phyloP scores from a whole-genome alignment of 2,329 filamentous ascomycete genomes.

The Thielaviopsis populi region DNA sequence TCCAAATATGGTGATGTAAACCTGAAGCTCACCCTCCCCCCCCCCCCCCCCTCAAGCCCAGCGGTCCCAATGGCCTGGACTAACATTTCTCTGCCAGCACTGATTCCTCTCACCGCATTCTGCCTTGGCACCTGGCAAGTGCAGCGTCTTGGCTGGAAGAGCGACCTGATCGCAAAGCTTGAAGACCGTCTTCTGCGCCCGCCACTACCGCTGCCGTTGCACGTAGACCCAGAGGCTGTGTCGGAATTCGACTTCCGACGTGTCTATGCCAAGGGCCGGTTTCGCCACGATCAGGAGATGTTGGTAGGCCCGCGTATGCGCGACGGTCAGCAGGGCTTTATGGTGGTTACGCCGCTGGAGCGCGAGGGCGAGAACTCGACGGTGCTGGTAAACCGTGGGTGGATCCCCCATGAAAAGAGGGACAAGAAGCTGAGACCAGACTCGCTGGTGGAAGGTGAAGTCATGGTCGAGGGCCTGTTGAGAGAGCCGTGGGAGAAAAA shows the following conservation, averaged over 20 bases:
- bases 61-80: not conserved
- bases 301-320: slow-evolving; percentile 78
- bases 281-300: slow-evolving; percentile 90
- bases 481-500: slow-evolving; percentile 93
- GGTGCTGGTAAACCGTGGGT: slow-evolving; percentile 77
- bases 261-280: slow-evolving; percentile 57
- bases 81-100: slow-evolving; percentile 30
- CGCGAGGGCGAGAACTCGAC: slow-evolving; percentile 46
- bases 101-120: slow-evolving; percentile 88
- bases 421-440: slow-evolving; percentile 49
- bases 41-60: slow-evolving; percentile 7
- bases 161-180: slow-evolving; percentile 74
- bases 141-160: slow-evolving; percentile 84
- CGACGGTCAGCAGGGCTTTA: slow-evolving; percentile 79
- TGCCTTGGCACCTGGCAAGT: slow-evolving; percentile 89
- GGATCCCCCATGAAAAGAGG: slow-evolving; percentile 67
- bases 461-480: slow-evolving; percentile 70
- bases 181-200: slow-evolving; percentile 81
- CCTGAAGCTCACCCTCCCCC: too few species aligned
- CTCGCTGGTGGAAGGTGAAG: slow-evolving; percentile 52
- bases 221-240: slow-evolving; percentile 66
- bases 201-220: slow-evolving; percentile 71
- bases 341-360: slow-evolving; percentile 85
- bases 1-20: not conserved
- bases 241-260: slow-evolving; percentile 84